phyloP scores from a whole-genome alignment of 345 rosid species.

The Citrus glauca region DNA sequence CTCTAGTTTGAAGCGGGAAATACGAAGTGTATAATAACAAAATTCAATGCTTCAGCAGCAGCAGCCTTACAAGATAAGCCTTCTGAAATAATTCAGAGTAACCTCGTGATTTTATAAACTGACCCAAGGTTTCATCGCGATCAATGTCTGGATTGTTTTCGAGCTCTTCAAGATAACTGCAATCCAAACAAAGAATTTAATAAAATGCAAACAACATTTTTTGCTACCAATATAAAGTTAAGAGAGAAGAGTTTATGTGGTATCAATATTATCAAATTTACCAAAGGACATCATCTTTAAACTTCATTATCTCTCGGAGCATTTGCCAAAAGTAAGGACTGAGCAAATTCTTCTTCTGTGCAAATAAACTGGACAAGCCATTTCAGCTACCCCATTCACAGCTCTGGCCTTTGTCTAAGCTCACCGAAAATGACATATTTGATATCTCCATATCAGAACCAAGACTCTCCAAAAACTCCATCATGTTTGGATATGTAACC shows the following conservation, averaged over 20 bases:
- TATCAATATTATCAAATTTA: too few relatives aligned
- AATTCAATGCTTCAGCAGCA: neutral
- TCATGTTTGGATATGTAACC: slow-evolving; percentile 76
- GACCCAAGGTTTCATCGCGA: slow-evolving; percentile 66
- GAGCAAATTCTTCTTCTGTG: slow-evolving; percentile 58
- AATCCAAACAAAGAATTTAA: neutral
- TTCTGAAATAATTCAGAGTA: slow-evolving; percentile 78
- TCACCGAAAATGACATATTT: slow-evolving; percentile 74
- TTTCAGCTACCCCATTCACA: slow-evolving; percentile 94
- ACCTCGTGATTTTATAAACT: slow-evolving; percentile 56
- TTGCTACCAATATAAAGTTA: too few relatives aligned
- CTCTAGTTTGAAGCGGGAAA: neutral
- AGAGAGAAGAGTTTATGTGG: too few relatives aligned
- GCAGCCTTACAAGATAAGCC: slow-evolving; percentile 75
- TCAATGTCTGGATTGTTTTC: slow-evolving; percentile 59
- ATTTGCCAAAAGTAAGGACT: slow-evolving; percentile 84
- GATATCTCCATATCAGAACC: slow-evolving; percentile 73
- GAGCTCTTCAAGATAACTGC: slow-evolving; percentile 60
- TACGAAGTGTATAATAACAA: neutral
- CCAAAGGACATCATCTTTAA: slow-evolving; percentile 60
- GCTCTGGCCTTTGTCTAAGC: slow-evolving; percentile 70
- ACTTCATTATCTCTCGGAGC: slow-evolving; percentile 67
- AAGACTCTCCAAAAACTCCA: slow-evolving; percentile 1
- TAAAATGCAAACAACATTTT: too few relatives aligned
- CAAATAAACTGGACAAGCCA: slow-evolving; percentile 67